Evolutionary conservation across 768 basidiomycete genomes (phyloP).

Genomic region (Xerocomus brunneocitrinus): DNA sequence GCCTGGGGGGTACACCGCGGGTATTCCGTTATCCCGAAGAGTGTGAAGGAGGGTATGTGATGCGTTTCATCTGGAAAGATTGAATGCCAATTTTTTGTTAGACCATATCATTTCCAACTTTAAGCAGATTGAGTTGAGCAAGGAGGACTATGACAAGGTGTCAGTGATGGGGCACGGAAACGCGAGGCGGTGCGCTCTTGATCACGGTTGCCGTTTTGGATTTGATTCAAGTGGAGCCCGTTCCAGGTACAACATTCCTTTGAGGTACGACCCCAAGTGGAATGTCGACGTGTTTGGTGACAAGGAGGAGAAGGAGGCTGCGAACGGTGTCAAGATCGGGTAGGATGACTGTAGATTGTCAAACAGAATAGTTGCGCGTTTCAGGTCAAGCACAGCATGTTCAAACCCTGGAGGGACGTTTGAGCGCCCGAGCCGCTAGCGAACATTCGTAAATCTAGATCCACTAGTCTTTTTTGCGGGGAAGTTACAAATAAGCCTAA

Average conservation of each 20-base stretch:
- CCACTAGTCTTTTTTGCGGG: slow-evolving; percentile 17
- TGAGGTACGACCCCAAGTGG: slow-evolving; percentile 47
- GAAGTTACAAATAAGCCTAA: slow-evolving; percentile 15
- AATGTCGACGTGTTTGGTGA: slow-evolving; percentile 59
- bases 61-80: not conserved
- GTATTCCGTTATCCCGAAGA: slow-evolving; percentile 78
- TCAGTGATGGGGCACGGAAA: no score
- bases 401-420: not conserved
- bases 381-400: not conserved
- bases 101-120: slow-evolving; percentile 49
- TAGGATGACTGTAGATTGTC: not conserved
- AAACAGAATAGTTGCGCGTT: not conserved
- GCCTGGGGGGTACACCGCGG: slow-evolving; percentile 69
- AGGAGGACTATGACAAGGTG: no score
- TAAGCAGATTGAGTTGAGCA: slow-evolving; percentile 61
- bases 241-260: slow-evolving; percentile 54
- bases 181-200: slow-evolving; percentile 35
- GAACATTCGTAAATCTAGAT: not conserved
- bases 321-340: slow-evolving; percentile 31
- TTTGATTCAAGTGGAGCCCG: not conserved
- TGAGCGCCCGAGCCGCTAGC: not conserved
- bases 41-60: slow-evolving; percentile 1
- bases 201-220: not conserved
- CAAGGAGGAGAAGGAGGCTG: slow-evolving; percentile 44
- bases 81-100: slow-evolving; percentile 7